phyloP scores from a whole-genome alignment of 192 early-diverging fungal species.

The Coemansia sp. region DNA sequence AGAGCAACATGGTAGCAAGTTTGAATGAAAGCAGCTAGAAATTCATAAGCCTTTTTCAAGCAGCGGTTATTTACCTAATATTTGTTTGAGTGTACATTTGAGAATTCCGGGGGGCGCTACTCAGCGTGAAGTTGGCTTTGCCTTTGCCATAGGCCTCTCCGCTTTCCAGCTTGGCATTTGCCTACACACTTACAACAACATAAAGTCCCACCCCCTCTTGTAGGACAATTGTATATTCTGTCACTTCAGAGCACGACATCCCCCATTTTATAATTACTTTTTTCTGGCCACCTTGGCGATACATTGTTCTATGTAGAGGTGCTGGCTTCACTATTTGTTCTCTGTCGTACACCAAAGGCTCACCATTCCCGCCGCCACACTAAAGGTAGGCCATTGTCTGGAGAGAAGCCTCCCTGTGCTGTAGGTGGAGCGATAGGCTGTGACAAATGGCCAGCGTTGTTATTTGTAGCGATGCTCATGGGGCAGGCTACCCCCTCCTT shows the following conservation, averaged over 20 bases:
- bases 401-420: neutral
- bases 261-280: constrained; percentile 5
- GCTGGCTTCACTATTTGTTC: constrained; percentile 6
- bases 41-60: neutral
- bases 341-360: neutral
- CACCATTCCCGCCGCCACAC: neutral
- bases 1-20: neutral
- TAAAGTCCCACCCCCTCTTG: neutral
- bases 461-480: neutral
- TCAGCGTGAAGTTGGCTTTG: constrained; percentile 22
- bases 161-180: constrained; percentile 10
- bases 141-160: neutral
- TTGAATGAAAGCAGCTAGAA: neutral
- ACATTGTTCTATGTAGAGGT: constrained; percentile 43
- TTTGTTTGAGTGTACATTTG: neutral
- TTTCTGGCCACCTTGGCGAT: constrained; percentile 7
- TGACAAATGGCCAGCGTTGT: neutral
- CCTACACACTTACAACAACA: neutral
- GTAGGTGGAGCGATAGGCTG: neutral
- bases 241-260: neutral
- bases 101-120: constrained; percentile 1
- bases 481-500: neutral
- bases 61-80: neutral
- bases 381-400: constrained; percentile 3
- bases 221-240: neutral